These are phyloP conservation scores for Osmanthus fragrans DNA, from an alignment of 257 asterid species.

Conservation along the genomic window DNA sequence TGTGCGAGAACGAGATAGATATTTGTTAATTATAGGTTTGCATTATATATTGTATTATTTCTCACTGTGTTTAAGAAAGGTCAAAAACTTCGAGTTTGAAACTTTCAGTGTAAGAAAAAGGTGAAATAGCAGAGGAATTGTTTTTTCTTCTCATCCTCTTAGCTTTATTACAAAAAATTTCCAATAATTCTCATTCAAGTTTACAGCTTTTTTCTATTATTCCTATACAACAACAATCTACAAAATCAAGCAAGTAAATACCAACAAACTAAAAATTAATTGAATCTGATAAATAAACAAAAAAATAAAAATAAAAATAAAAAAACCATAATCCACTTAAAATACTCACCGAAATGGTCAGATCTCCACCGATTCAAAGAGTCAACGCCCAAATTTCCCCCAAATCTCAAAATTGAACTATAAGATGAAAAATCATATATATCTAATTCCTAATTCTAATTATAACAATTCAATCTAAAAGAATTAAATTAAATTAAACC, in stretches of 20 bases:
- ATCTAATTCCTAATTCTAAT: not conserved
- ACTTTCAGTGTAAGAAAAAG: not conserved
- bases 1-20: not conserved
- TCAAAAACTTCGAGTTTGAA: not conserved
- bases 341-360: constrained; percentile 13
- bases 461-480: not conserved
- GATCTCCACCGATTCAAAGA: constrained; percentile 23
- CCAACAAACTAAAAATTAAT: not conserved
- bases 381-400: constrained; percentile 23
- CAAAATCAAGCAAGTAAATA: not conserved
- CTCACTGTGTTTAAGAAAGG: not conserved
- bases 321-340: constrained; percentile 2
- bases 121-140: not conserved
- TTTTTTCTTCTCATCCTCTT: not conserved
- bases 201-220: not conserved
- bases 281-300: not conserved
- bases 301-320: too few relatives aligned
- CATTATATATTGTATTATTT: not conserved
- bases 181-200: not conserved
- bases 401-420: constrained; percentile 14
- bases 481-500: not conserved
- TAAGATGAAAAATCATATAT: constrained; percentile 2
- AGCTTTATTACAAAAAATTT: not conserved
- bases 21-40: too few relatives aligned
- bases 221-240: not conserved